Evolutionary conservation across 345 rosid genomes (phyloP).

Genomic region (Anacardium occidentale): DNA sequence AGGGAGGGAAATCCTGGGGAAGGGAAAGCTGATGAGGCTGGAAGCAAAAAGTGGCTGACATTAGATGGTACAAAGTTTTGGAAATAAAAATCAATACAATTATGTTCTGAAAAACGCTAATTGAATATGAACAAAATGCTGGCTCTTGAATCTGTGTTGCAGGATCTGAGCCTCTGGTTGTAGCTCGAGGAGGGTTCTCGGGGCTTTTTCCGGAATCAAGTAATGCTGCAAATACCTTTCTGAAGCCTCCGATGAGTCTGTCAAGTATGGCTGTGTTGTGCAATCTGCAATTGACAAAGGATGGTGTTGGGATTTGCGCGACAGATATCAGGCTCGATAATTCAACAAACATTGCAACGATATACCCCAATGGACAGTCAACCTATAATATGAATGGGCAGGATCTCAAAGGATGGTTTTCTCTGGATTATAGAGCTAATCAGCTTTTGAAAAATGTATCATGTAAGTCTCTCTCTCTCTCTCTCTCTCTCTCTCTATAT

Average conservation of each 20-base stretch:
- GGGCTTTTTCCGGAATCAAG: constrained; percentile 77
- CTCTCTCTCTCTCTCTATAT: no score
- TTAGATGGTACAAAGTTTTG: constrained; percentile 35
- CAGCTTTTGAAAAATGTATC: constrained; percentile 36
- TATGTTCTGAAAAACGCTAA: not conserved
- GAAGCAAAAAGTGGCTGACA: constrained; percentile 56
- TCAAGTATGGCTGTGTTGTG: constrained; percentile 48
- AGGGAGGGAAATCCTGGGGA: not conserved
- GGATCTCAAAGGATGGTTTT: constrained; percentile 61
- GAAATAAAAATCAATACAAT: not conserved
- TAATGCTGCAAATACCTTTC: constrained; percentile 42
- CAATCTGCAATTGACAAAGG: constrained; percentile 70
- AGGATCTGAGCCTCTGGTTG: constrained; percentile 61
- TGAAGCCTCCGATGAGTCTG: constrained; percentile 24
- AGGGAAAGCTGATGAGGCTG: not conserved
- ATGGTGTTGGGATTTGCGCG: constrained; percentile 61
- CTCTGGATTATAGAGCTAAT: constrained; percentile 41
- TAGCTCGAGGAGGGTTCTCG: constrained; percentile 83
- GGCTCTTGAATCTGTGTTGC: constrained; percentile 7
- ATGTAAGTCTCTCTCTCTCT: constrained; percentile 28
- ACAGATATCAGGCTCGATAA: constrained; percentile 58
- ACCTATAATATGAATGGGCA: constrained; percentile 58
- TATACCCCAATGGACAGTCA: constrained; percentile 38
- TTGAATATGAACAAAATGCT: not conserved
- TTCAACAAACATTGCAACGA: constrained; percentile 41